Evolutionary conservation across 495 filamentous ascomycete genomes (phyloP).

Genomic region (Penicillium robsamsonii): DNA sequence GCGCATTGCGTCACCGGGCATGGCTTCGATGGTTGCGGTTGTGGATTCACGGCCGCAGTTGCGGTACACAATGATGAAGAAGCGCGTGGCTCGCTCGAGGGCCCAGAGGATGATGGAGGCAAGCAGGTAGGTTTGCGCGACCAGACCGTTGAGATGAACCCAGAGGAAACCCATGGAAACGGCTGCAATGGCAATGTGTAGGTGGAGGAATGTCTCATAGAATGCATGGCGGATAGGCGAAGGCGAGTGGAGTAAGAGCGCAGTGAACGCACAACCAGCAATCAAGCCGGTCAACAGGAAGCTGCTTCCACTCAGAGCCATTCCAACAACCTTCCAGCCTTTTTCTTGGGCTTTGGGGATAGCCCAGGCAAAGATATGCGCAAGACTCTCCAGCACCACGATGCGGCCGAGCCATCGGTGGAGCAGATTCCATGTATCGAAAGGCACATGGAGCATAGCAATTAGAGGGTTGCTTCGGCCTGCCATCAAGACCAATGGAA

Average conservation of each 20-base stretch:
- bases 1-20: slow-evolving; percentile 78
- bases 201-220: slow-evolving; percentile 88
- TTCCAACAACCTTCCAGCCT: slow-evolving; percentile 60
- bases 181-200: slow-evolving; percentile 71
- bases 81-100: slow-evolving; percentile 67
- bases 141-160: slow-evolving; percentile 67
- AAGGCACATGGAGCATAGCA: slow-evolving; percentile 61
- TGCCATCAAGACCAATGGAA: slow-evolving; percentile 67
- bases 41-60: slow-evolving; percentile 66
- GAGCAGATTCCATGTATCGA: slow-evolving; percentile 75
- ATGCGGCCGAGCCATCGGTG: slow-evolving; percentile 79
- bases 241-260: slow-evolving; percentile 62
- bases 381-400: slow-evolving; percentile 61
- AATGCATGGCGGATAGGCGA: slow-evolving; percentile 87
- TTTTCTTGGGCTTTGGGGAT: slow-evolving; percentile 63
- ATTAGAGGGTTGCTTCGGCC: slow-evolving; percentile 72
- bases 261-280: slow-evolving; percentile 47
- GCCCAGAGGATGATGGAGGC: slow-evolving; percentile 72
- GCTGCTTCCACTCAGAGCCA: slow-evolving; percentile 44
- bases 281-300: slow-evolving; percentile 60
- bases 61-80: slow-evolving; percentile 66
- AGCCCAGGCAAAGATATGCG: slow-evolving; percentile 63
- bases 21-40: slow-evolving; percentile 67
- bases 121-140: slow-evolving; percentile 64
- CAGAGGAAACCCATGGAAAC: slow-evolving; percentile 62